Conservation (phyloP, 495 filamentous ascomycete species). For the Penicillium coprophilum region DNA sequence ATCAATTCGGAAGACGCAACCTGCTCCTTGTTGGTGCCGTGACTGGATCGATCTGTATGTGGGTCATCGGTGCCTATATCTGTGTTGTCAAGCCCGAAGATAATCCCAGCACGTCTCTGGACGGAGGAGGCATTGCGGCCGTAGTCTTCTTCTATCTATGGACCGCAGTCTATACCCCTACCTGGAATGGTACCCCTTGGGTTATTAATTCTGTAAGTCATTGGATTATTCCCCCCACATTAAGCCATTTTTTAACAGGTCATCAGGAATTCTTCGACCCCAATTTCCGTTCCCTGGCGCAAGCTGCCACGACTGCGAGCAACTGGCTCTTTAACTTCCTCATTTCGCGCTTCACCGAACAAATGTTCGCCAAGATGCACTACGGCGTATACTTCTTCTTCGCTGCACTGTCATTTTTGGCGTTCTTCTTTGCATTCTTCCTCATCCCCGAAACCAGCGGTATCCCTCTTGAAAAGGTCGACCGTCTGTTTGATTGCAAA, state of each 20-base stretch:
- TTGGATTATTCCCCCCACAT: neutral
- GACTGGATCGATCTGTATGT: constrained; percentile 67
- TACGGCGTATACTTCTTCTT: constrained; percentile 81
- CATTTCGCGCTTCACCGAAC: constrained; percentile 66
- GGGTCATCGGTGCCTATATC: constrained; percentile 67
- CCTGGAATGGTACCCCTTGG: constrained; percentile 72
- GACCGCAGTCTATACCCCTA: constrained; percentile 71
- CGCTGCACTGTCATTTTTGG: constrained; percentile 64
- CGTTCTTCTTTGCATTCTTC: constrained; percentile 65
- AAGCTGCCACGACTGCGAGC: constrained; percentile 64
- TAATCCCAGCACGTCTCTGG: constrained; percentile 40
- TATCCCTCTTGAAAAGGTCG: constrained; percentile 49
- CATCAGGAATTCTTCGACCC: constrained; percentile 57
- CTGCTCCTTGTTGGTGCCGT: constrained; percentile 70
- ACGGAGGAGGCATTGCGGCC: constrained; percentile 60
- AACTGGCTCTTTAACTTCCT: constrained; percentile 81
- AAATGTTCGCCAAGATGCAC: constrained; percentile 68
- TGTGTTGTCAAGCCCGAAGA: constrained; percentile 57
- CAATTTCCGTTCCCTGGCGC: constrained; percentile 64
- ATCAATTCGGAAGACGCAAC: constrained; percentile 66
- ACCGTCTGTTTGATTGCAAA: constrained; percentile 56
- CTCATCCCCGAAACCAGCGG: constrained; percentile 67
- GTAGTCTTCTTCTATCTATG: constrained; percentile 79
- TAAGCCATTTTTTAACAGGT: neutral
- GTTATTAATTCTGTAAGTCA: constrained; percentile 53